These are phyloP conservation scores for Fusarium sp. DNA, from an alignment of 2,329 filamentous ascomycete species.

Conservation along the genomic window DNA sequence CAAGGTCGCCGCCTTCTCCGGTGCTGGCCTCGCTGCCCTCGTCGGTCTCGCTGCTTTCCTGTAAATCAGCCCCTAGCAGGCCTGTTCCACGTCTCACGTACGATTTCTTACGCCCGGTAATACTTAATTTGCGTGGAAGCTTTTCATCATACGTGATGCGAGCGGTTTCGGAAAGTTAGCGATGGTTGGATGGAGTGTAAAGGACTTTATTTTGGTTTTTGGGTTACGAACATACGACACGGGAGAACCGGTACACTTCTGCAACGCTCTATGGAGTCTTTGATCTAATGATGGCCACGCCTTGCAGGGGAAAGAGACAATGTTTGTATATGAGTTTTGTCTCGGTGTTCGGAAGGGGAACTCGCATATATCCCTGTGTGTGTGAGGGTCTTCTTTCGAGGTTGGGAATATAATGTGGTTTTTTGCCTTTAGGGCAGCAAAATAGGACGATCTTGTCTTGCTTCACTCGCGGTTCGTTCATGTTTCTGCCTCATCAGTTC, in stretches of 20 bases:
- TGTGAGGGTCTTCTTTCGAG: slow-evolving; percentile 49
- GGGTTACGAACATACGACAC: slow-evolving; percentile 55
- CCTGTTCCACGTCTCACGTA: slow-evolving; percentile 56
- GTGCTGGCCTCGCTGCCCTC: slow-evolving; percentile 70
- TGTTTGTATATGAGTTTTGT: slow-evolving; percentile 49
- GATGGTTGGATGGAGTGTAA: slow-evolving; percentile 53
- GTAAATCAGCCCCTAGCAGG: slow-evolving; percentile 62
- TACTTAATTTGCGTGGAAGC: slow-evolving; percentile 55
- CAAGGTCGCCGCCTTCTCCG: slow-evolving; percentile 69
- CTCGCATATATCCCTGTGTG: slow-evolving; percentile 42
- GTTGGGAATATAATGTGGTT: slow-evolving; percentile 53
- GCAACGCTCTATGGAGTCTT: slow-evolving; percentile 51
- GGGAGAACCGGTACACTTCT: slow-evolving; percentile 51
- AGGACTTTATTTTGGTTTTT: slow-evolving; percentile 49
- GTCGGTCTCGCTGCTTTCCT: slow-evolving; percentile 71
- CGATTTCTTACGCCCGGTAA: slow-evolving; percentile 59
- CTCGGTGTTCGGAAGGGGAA: slow-evolving; percentile 48
- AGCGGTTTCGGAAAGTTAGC: slow-evolving; percentile 50
- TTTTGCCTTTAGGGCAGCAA: slow-evolving; percentile 40
- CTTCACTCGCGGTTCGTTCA: slow-evolving; percentile 43
- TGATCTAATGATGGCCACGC: slow-evolving; percentile 51
- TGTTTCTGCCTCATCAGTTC: slow-evolving; percentile 34
- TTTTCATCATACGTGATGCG: slow-evolving; percentile 54
- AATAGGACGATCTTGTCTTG: slow-evolving; percentile 49
- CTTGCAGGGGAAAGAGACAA: slow-evolving; percentile 49